Evolutionary conservation across 768 basidiomycete genomes (phyloP).

Genomic region (Xerocomus spinulosus): DNA sequence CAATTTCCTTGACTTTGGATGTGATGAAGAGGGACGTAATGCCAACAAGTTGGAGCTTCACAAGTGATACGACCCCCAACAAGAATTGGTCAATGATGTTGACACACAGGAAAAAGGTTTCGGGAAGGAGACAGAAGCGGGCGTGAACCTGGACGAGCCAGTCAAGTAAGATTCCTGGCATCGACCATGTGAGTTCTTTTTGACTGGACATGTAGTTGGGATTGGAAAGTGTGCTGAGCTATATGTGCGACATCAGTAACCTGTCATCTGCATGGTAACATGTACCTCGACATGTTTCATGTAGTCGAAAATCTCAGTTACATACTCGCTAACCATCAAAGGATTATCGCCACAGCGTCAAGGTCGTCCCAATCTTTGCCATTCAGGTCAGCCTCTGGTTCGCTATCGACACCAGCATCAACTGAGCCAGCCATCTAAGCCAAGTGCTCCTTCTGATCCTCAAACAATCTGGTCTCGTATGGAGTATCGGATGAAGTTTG

Average conservation of each 20-base stretch:
- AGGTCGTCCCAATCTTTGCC: slow-evolving; percentile 81
- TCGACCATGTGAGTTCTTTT: slow-evolving; percentile 34
- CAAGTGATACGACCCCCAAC: too few relatives aligned
- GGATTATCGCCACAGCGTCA: slow-evolving; percentile 87
- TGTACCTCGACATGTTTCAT: slow-evolving; percentile 80
- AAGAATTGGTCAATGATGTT: too few relatives aligned
- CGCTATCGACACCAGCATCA: slow-evolving; percentile 39
- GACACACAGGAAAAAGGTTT: slow-evolving; percentile 85
- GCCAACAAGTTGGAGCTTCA: too few relatives aligned
- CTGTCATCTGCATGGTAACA: neutral
- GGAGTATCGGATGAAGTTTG: slow-evolving; percentile 66
- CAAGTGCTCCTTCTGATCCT: slow-evolving; percentile 35
- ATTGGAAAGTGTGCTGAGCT: slow-evolving; percentile 78
- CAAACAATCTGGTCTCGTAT: slow-evolving; percentile 39
- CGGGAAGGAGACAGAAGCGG: slow-evolving; percentile 80
- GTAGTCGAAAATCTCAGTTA: slow-evolving; percentile 89
- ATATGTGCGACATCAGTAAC: slow-evolving; percentile 3
- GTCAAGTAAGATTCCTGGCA: slow-evolving; percentile 85
- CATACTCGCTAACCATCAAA: slow-evolving; percentile 96
- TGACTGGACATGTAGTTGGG: slow-evolving; percentile 15
- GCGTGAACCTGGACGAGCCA: slow-evolving; percentile 92
- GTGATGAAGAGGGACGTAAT: too few relatives aligned
- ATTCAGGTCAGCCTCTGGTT: slow-evolving; percentile 63
- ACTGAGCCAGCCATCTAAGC: slow-evolving; percentile 39
- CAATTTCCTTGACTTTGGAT: too few relatives aligned